Conservation (phyloP, 2,329 filamentous ascomycete species). For the Fonsecaea pedrosoi region DNA sequence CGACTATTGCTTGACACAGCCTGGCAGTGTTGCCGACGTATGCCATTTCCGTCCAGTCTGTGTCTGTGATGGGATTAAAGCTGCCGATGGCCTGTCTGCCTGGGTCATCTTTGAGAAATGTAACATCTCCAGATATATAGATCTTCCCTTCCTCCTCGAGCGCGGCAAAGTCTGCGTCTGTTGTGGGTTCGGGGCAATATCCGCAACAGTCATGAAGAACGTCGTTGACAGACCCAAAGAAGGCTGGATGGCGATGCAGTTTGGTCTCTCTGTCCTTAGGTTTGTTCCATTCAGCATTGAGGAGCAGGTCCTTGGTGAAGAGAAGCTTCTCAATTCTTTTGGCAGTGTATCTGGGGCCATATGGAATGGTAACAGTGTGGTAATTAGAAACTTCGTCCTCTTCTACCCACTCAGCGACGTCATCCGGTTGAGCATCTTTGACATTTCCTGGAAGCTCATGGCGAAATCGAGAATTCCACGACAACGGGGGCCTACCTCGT, state of each 20-base stretch:
- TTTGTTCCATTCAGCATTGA: constrained; percentile 81
- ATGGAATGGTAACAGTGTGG: constrained; percentile 67
- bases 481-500: constrained; percentile 67
- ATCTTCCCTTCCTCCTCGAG: constrained; percentile 75
- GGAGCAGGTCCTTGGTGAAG: constrained; percentile 78
- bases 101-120: constrained; percentile 80
- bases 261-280: constrained; percentile 75
- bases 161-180: constrained; percentile 73
- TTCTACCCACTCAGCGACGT: constrained; percentile 82
- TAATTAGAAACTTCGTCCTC: constrained; percentile 80
- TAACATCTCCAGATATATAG: constrained; percentile 75
- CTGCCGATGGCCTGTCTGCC: constrained; percentile 75
- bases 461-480: constrained; percentile 50
- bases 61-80: constrained; percentile 80
- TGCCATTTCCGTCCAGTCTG: constrained; percentile 91
- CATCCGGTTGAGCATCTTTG: constrained; percentile 78
- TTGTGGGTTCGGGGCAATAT: constrained; percentile 72
- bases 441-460: constrained; percentile 69
- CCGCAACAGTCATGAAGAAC: constrained; percentile 83
- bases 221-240: constrained; percentile 78
- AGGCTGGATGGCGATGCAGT: constrained; percentile 82
- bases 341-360: constrained; percentile 48
- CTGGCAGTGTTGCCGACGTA: constrained; percentile 80
- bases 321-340: constrained; percentile 77
- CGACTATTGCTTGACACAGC: constrained; percentile 81